phyloP scores from a whole-genome alignment of 495 filamentous ascomycete genomes.

The Neurospora sp. region DNA sequence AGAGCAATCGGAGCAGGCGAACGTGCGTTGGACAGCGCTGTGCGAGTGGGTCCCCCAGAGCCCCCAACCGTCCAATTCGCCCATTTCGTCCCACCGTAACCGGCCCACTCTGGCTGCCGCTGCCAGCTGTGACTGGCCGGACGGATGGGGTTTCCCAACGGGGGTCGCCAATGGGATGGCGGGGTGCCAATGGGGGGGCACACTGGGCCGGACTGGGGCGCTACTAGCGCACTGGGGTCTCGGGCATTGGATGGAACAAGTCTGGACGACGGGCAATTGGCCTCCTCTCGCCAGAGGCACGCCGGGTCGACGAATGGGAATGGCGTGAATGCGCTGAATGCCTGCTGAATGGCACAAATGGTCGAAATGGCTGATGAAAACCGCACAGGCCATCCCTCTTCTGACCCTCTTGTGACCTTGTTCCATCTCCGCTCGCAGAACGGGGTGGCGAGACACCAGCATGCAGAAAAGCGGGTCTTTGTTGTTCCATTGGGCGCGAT shows the following conservation, averaged over 20 bases:
- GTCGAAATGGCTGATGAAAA: background rate
- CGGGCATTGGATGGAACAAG: slow-evolving; percentile 7
- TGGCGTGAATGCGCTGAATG: background rate
- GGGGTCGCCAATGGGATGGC: background rate
- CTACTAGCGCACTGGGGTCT: slow-evolving; percentile 24
- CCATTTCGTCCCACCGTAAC: background rate
- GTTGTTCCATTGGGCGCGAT: slow-evolving; percentile 14
- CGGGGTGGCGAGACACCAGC: slow-evolving; percentile 23
- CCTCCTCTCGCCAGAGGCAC: background rate
- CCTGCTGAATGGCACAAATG: background rate
- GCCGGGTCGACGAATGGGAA: background rate
- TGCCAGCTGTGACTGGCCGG: background rate
- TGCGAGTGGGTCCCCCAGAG: slow-evolving; percentile 7
- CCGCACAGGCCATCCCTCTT: slow-evolving; percentile 17
- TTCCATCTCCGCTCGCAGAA: slow-evolving; percentile 11
- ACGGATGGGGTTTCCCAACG: background rate
- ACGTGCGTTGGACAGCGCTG: slow-evolving; percentile 26
- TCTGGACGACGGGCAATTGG: slow-evolving; percentile 25
- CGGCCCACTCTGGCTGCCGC: background rate
- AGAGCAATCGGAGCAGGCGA: slow-evolving; percentile 29
- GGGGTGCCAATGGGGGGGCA: background rate
- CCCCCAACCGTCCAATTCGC: background rate
- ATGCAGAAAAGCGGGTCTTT: slow-evolving; percentile 12
- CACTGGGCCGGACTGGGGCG: slow-evolving; percentile 15
- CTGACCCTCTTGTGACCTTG: background rate